Evolutionary conservation across 257 asterid genomes (phyloP).

Genomic region (Sherardia arvensis): DNA sequence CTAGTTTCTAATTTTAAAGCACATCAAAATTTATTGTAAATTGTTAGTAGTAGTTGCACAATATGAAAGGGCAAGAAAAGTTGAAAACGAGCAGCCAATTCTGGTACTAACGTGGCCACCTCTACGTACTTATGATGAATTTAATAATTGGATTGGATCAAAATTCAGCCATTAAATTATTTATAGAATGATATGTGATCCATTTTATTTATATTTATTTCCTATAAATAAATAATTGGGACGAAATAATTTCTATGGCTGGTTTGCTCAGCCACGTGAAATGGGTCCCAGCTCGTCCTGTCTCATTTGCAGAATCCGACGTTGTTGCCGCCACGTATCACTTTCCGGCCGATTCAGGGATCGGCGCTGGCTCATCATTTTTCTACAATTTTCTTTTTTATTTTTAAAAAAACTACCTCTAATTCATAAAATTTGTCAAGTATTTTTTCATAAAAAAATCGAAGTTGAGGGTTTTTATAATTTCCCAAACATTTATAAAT

Average conservation of each 20-base stretch:
- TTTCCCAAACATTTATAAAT: too few relatives aligned
- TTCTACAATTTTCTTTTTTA: too few relatives aligned
- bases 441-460: too few relatives aligned
- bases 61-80: neutral
- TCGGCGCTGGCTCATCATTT: neutral
- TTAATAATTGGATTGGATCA: neutral
- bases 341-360: neutral
- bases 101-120: neutral
- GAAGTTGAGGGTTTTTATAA: too few relatives aligned
- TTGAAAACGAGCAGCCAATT: neutral
- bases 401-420: too few relatives aligned
- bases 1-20: too few relatives aligned
- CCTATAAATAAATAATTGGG: neutral
- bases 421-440: too few relatives aligned
- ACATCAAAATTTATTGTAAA: too few relatives aligned
- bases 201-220: neutral
- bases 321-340: neutral
- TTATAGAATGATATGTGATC: neutral
- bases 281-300: neutral
- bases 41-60: neutral
- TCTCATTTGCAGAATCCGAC: neutral
- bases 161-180: neutral
- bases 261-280: neutral
- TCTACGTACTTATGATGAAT: neutral
- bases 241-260: neutral